Conservation (phyloP, 257 asterid species). For the Nicotiana attenuata region DNA sequence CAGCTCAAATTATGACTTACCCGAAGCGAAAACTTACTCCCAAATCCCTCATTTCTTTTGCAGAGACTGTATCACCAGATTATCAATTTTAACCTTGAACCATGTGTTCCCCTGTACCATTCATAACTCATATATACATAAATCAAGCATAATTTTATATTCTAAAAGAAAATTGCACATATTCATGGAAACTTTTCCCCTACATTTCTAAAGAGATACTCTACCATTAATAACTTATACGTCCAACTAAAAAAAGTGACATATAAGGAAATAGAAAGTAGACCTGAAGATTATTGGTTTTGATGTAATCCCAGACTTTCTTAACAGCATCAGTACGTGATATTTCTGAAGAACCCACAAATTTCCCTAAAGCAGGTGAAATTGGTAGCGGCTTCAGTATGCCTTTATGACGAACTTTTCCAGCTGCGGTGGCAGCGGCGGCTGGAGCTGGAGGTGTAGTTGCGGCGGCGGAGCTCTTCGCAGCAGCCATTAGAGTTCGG, state of each 20-base stretch:
- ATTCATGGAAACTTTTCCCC: not conserved
- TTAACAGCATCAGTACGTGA: slow-evolving; percentile 35
- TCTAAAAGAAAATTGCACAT: not conserved
- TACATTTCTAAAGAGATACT: not conserved
- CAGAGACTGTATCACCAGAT: not conserved
- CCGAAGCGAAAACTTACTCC: not conserved
- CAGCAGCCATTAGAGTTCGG: slow-evolving; percentile 44
- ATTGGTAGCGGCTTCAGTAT: slow-evolving; percentile 17
- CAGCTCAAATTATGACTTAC: not conserved
- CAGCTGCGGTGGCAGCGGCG: slow-evolving; percentile 15
- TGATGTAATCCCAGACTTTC: slow-evolving; percentile 33
- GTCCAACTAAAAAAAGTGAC: not conserved
- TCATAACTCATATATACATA: not conserved
- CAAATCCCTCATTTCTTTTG: not conserved
- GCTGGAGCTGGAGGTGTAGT: not conserved
- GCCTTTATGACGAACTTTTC: slow-evolving; percentile 8
- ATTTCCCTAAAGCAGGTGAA: slow-evolving; percentile 26
- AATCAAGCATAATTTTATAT: not conserved
- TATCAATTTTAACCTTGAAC: not conserved
- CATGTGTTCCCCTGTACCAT: not conserved
- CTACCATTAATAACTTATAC: not conserved
- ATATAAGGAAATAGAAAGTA: not conserved
- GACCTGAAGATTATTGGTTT: slow-evolving; percentile 36
- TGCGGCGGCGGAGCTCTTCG: slow-evolving; percentile 29
- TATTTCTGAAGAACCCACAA: slow-evolving; percentile 20